Evolutionary conservation across 139 green algal genomes (phyloP), one percentile per base, ranked within the genome.

Genomic region (Trebouxia sp.): DNA sequence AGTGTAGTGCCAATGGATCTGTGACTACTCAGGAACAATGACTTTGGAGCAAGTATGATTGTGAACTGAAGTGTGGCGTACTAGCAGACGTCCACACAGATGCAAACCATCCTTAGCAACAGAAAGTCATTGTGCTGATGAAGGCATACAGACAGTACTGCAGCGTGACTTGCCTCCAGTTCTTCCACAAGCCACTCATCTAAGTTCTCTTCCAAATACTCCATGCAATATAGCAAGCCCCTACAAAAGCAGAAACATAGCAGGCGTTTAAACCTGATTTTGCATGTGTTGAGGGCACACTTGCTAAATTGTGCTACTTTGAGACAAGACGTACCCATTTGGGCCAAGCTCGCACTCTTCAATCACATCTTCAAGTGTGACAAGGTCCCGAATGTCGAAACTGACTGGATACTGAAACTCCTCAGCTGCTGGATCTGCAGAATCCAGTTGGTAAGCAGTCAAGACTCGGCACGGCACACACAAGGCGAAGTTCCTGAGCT

Each of bases 171-270:
- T 67, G 93, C 91, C 83, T 97, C 87, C 45, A 99, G 90, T 85
- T 96, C 90, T 30, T 93, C 87, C 0, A 87, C 89, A 75, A 99
- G 83, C 97, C 97, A 99, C 47, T 97, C 94, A 12, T 98, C 90
- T 37, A 99, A 72, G 80, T 97, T 95, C 6, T 99, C 95, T 82
- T 99, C 96, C 76, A 99, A 58, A 78, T 97, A 98, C 82, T 99
- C 97, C 97, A 99, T 99, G 91, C 94, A 98, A 82, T 97, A 98
- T 62, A 99, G 78, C 83, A 99, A 88, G n/a, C 88, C 97, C 6
- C 96, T 97, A 86, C 35, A 20, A 28, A 32, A 72, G 10, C n/a
- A n/a, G n/a, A n/a, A n/a, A n/a, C n/a, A n/a, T n/a, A n/a, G n/a
- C n/a, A n/a, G n/a, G n/a, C n/a, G n/a, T n/a, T n/a, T n/a, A n/a